phyloP scores from a whole-genome alignment of 176 grass and related monocot species.

The Musa schizocarpa region DNA sequence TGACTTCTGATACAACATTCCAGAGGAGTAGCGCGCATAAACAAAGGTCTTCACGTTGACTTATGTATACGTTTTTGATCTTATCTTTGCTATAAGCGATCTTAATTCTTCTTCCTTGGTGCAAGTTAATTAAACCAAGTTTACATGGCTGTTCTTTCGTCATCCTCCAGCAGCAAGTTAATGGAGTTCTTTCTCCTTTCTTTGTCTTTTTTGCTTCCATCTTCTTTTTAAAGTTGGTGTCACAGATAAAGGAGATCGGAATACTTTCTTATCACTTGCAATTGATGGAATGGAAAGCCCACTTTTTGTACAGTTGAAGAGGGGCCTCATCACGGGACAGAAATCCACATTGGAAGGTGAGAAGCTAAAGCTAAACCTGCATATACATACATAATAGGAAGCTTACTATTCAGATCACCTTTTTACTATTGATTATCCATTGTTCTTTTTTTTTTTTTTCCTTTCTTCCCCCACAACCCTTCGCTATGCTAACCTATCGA shows the following conservation, averaged over 20 bases:
- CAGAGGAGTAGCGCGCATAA: background rate
- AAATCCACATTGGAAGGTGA: background rate
- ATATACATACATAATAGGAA: no score
- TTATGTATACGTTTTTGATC: background rate
- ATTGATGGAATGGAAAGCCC: background rate
- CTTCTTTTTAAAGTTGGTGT: background rate
- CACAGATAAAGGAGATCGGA: background rate
- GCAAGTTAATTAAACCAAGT: no score
- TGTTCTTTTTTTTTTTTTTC: no score
- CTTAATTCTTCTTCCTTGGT: background rate
- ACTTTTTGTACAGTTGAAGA: background rate
- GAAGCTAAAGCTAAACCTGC: background rate
- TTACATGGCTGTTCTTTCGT: no score
- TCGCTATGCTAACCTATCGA: no score
- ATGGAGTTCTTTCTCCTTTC: background rate
- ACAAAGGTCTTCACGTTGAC: background rate
- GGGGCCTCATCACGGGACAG: background rate
- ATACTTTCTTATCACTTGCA: background rate
- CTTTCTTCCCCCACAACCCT: no score
- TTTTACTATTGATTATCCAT: no score
- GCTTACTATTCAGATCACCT: no score
- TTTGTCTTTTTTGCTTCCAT: background rate
- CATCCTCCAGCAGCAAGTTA: no score
- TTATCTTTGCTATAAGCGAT: background rate
- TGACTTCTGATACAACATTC: background rate